Conservation (phyloP, 1,284 basidiomycete genomes). For the Pterula multifida region DNA sequence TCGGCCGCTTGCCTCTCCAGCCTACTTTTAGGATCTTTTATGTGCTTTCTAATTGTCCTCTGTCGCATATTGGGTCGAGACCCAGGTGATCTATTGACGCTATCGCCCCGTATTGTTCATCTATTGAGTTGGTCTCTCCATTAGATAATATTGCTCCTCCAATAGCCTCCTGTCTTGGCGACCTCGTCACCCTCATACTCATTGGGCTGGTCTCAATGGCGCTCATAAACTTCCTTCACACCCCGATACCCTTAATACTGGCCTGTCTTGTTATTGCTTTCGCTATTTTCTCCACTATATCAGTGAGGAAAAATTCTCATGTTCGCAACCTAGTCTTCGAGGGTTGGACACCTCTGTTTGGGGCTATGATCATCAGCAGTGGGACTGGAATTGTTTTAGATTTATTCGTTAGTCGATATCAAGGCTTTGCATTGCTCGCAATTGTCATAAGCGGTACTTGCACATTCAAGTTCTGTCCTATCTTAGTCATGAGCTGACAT, state of each 20-base stretch:
- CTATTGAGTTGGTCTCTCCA: constrained; percentile 2
- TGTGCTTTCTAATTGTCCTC: constrained; percentile 77
- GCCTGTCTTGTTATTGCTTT: constrained; percentile 44
- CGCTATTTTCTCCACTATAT: constrained; percentile 38
- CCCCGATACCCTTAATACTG: constrained; percentile 53
- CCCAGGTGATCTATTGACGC: constrained; percentile 47
- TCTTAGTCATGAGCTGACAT: neutral
- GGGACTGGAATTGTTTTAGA: constrained; percentile 89
- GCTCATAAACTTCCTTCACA: constrained; percentile 55
- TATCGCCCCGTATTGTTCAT: neutral
- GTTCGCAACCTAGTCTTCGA: constrained; percentile 65
- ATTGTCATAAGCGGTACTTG: constrained; percentile 74
- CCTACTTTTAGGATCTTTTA: constrained; percentile 81
- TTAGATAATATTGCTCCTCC: constrained; percentile 95
- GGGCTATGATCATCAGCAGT: constrained; percentile 87
- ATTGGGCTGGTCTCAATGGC: constrained; percentile 53
- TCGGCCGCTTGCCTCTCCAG: constrained; percentile 75
- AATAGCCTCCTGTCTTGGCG: constrained; percentile 85
- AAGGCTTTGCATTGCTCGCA: constrained; percentile 81
- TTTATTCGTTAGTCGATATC: constrained; percentile 75
- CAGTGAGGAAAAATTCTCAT: constrained; percentile 54
- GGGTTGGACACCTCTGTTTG: constrained; percentile 86
- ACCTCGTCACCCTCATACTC: constrained; percentile 81
- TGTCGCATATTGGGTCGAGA: constrained; percentile 71
- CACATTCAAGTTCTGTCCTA: constrained; percentile 1